Conservation (phyloP, 164 flowering plant genomes). For the Macadamia tetraphylla region DNA sequence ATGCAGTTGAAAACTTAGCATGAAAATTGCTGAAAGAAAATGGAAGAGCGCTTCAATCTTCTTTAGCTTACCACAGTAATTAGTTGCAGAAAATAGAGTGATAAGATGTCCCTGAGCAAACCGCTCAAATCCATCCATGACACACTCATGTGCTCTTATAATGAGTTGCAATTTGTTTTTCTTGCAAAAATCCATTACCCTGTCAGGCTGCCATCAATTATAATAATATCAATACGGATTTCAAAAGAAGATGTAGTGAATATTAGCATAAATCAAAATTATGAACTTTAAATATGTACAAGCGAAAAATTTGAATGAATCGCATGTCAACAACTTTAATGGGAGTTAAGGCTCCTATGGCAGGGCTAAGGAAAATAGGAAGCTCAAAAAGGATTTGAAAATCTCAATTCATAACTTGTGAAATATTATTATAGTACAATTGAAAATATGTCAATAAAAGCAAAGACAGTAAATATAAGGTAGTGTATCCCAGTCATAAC, state of each 20-base stretch:
- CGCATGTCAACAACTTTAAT: neutral
- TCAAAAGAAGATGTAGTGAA: neutral
- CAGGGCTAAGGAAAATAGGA: too few relatives aligned
- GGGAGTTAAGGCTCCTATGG: too few relatives aligned
- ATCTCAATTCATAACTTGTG: too few relatives aligned
- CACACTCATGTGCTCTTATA: conserved; percentile 97
- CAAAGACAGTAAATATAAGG: too few relatives aligned
- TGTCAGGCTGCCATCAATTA: conserved; percentile 72
- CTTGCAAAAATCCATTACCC: conserved; percentile 93
- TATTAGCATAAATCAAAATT: neutral
- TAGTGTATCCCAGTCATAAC: too few relatives aligned
- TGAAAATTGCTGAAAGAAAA: neutral
- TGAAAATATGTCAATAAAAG: too few relatives aligned
- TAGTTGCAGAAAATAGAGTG: conserved; percentile 95
- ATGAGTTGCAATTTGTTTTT: conserved; percentile 90
- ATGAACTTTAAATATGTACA: neutral
- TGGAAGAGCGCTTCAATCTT: neutral
- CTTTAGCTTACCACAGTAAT: conserved; percentile 77
- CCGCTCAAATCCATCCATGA: conserved; percentile 97
- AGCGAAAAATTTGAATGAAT: neutral
- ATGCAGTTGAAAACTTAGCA: conserved; percentile 5
- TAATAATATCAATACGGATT: neutral
- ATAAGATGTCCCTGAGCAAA: conserved; percentile 99
- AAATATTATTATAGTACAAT: too few relatives aligned
- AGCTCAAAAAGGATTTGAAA: too few relatives aligned